Evolutionary conservation across 305 asterid species (phyloP), one percentile per base, ranked within the genome.

Genomic region (Fraxinus floribunda): DNA sequence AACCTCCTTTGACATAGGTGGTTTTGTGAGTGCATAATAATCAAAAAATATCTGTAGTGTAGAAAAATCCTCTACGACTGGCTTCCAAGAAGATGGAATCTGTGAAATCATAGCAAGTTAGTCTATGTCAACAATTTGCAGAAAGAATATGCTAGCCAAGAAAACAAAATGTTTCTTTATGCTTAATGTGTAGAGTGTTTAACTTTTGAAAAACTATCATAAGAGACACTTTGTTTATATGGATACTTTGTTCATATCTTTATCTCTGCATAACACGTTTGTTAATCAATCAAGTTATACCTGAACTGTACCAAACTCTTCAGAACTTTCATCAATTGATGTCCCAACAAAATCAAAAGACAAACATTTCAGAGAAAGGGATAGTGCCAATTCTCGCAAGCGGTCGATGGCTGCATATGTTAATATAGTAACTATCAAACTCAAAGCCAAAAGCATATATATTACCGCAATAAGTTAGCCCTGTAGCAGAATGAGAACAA

Each of bases 301-400:
- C 99, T 94, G 99, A 76, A 97, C 93, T 80, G 98, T 94, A 83
- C 98, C 98, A 85, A 97, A 93, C 88, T 97, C 99, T 87, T 97
- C 99, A 22, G 99, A 92, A 86, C 97, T 94, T 89, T 97, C 99
- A 89, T 97, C 99, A 84, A 93, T 87, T 35, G 98, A 89, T 62
- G 98, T 92, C 86, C 98, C 99, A 86, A 97, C 93, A 89, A 97
- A 97, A 89, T 97, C 99, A 86, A 93, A 94, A 13, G 97, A 97
- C 83, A 97, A 83, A 87, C 98, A 97, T 91, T 94, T 94, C 83
- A 97, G 86, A n/a, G 99, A 88, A 82, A 97, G 90, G 10, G 98
- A 89, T 41, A 97, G 91, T 82, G 98, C 98, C 87, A 94, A 86
- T 83, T 94, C 99, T 86, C 95, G 98, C 87, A 97, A 92, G 66